Evolutionary conservation across 2,329 filamentous ascomycete genomes (phyloP).

Genomic region (Phyllosticta capitalensis): DNA sequence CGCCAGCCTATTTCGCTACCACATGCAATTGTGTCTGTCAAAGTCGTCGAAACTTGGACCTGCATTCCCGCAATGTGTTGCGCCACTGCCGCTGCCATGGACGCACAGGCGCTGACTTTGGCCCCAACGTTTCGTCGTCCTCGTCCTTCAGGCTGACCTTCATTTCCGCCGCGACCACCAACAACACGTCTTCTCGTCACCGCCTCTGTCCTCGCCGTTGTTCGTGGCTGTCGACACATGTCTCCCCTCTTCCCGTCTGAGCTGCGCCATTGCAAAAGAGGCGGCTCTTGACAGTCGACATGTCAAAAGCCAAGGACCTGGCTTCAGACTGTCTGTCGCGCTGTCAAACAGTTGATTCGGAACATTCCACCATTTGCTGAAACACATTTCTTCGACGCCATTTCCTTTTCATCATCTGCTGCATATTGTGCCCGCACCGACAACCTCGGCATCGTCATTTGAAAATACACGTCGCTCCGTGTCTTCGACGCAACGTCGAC

Average conservation of each 20-base stretch:
- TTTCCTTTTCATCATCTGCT: neutral
- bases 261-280: neutral
- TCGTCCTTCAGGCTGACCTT: neutral
- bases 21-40: neutral
- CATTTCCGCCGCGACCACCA: neutral
- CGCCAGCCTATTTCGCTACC: neutral
- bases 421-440: neutral
- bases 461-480: neutral
- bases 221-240: neutral
- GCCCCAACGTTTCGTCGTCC: neutral
- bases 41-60: neutral
- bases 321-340: neutral
- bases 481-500: neutral
- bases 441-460: neutral
- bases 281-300: neutral
- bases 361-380: neutral
- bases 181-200: neutral
- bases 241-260: neutral
- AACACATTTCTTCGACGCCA: neutral
- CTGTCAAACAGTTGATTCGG: neutral
- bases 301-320: neutral
- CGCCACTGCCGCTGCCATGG: neutral
- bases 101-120: neutral
- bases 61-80: neutral
- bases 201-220: neutral